Conservation (phyloP, 2,329 filamentous ascomycete genomes). For the Acephala macrosclerotiorum region DNA sequence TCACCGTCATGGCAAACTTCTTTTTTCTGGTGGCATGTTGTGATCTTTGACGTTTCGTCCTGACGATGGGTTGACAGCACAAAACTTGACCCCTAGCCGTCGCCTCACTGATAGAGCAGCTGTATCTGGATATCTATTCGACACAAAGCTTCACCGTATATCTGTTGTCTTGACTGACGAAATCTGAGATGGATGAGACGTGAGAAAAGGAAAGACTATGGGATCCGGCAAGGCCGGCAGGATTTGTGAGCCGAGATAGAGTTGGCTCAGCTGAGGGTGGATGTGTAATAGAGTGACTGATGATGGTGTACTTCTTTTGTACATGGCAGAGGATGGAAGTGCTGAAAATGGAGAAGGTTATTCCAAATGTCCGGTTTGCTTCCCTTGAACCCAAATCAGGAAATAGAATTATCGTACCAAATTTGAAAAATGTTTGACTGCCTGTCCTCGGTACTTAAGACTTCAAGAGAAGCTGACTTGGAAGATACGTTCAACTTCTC, state of each 20-base stretch:
- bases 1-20: background rate
- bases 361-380: background rate
- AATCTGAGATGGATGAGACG: slow-evolving; percentile 5
- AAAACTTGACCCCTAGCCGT: slow-evolving; percentile 2
- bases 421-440: background rate
- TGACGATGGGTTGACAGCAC: background rate
- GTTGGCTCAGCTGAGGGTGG: slow-evolving; percentile 6
- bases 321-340: background rate
- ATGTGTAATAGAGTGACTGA: background rate
- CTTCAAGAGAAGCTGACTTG: background rate
- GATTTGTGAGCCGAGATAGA: background rate
- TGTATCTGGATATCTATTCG: slow-evolving; percentile 14
- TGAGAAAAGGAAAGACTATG: slow-evolving; percentile 15
- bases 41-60: background rate
- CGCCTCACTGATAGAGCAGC: slow-evolving; percentile 2
- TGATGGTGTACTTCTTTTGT: background rate
- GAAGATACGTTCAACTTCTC: background rate
- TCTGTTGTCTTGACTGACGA: slow-evolving; percentile 15
- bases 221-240: slow-evolving; percentile 15
- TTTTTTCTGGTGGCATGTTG: background rate
- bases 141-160: slow-evolving; percentile 17
- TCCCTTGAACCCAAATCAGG: background rate
- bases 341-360: background rate
- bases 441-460: too few species aligned
- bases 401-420: background rate